Evolutionary conservation across 2,329 filamentous ascomycete species (phyloP), one percentile per base, ranked within the genome.

Genomic region (Fusarium euwallaceae): DNA sequence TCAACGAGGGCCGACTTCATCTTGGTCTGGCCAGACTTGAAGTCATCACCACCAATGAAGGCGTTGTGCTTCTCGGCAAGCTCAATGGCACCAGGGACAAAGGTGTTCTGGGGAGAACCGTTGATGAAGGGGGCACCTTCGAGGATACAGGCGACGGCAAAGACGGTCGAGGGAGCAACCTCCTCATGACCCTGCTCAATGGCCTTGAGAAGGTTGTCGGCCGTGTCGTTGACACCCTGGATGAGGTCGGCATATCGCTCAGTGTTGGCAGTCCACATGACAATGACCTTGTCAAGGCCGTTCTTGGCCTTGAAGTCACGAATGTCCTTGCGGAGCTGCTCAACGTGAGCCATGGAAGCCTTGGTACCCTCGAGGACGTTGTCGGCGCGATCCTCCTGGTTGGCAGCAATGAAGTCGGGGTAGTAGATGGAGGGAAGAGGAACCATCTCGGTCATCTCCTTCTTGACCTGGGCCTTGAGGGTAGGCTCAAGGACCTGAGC

Each of bases 11-110:
- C 97, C 70, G 97, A 98, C 88, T 99, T 99, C 97, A 99, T 99
- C 92, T 99, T 99, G 83, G 97, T 99, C 89, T 99, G 97, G 73
- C 97, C 97, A 73, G 97, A 98, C 88, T 99, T 99, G 92, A 99
- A 99, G 87, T 99, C 97, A 80, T 99, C 97, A 76, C 97, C 97
- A 69, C 97, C 97, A 80, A 99, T 95, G 87, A 97, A 99, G 72
- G 95, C 92, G 67, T 90, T 89, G 84, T 97, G 92, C 84, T 93
- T 89, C 87, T 97, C 94, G 24, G 97, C 97, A 68, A 99, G 91
- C 81, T 96, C 89, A 77, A 98, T 92, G 70, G 93, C 94, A 80
- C 97, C 97, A 10, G 96, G 96, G 22, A 99, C 96, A 80, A 99
- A 98, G 51, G 97, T 99, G 89, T 99, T 99, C 86, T 99, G 97